A percentile compares a stretch with the other conserved stretches of the same genome.
These are phyloP conservation scores for Collybia sordida DNA, from an alignment of 768 basidiomycete genomes.

Conservation along the genomic window DNA sequence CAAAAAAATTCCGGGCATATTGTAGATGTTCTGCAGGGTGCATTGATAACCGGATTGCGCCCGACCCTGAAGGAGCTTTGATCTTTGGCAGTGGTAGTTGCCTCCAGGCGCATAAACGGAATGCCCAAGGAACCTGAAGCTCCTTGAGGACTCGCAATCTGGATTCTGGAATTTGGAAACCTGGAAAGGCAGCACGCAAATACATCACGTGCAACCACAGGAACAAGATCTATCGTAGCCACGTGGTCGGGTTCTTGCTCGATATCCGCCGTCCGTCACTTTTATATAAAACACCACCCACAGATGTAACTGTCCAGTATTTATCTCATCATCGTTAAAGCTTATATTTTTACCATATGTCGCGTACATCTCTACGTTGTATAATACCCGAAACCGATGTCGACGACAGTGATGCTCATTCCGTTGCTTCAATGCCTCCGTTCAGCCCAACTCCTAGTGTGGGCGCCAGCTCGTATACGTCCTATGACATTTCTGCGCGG, in stretches of 20 bases:
- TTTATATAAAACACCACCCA: no score
- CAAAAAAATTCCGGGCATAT: no score
- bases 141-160: no score
- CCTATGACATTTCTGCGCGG: slow-evolving; percentile 58
- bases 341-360: slow-evolving; percentile 4
- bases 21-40: no score
- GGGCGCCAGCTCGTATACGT: slow-evolving; percentile 51
- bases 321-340: background rate
- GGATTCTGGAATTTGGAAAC: no score
- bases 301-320: no score
- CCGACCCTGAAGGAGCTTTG: no score
- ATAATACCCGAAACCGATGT: slow-evolving; percentile 30
- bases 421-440: slow-evolving; percentile 38
- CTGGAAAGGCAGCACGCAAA: no score
- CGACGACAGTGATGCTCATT: slow-evolving; percentile 46
- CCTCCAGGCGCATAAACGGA: no score
- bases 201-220: background rate
- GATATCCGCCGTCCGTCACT: slow-evolving; percentile 4
- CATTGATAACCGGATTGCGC: no score
- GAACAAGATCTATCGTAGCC: slow-evolving; percentile 4
- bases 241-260: slow-evolving; percentile 3
- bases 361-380: slow-evolving; percentile 6
- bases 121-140: no score
- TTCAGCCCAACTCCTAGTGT: slow-evolving; percentile 37
- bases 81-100: no score